phyloP scores from a whole-genome alignment of 371 early-diverging fungal species.

The Mortierella sp. region DNA sequence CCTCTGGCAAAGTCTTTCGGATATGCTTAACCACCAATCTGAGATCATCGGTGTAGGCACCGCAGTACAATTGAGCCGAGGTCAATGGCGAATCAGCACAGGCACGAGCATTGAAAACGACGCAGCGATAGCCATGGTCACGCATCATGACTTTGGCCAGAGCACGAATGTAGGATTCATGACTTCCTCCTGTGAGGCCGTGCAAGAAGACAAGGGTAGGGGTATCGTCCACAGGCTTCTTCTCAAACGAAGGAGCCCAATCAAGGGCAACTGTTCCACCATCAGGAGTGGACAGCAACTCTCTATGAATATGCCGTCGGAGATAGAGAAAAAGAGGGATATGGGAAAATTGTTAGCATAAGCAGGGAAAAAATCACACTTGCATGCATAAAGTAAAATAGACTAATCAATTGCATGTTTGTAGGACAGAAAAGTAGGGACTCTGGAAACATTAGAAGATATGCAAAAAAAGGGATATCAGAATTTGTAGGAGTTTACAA shows the following conservation, averaged over 20 bases:
- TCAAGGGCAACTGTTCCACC: conserved; percentile 91
- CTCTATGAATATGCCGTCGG: conserved; percentile 14
- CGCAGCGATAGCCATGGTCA: conserved; percentile 76
- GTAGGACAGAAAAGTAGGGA: not conserved
- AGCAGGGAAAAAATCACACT: not conserved
- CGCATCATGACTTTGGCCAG: conserved; percentile 71
- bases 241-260: conserved; percentile 77
- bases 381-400: no score
- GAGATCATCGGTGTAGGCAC: conserved; percentile 88
- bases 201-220: conserved; percentile 86
- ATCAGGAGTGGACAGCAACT: conserved; percentile 66
- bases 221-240: conserved; percentile 63
- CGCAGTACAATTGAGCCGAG: conserved; percentile 86
- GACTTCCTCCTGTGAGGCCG: conserved; percentile 92
- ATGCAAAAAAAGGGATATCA: no score
- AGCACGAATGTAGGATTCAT: conserved; percentile 88
- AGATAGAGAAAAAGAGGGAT: not conserved
- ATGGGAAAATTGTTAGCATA: not conserved
- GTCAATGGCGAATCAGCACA: conserved; percentile 83
- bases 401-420: not conserved
- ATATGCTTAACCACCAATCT: conserved; percentile 71
- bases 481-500: no score
- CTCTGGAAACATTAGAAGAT: no score
- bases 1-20: conserved; percentile 65
- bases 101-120: conserved; percentile 92